Percentiles rank a stretch among this genome's conserved stretches.
Conservation (phyloP, 2,329 filamentous ascomycete species). For the Cercospora sesami region DNA sequence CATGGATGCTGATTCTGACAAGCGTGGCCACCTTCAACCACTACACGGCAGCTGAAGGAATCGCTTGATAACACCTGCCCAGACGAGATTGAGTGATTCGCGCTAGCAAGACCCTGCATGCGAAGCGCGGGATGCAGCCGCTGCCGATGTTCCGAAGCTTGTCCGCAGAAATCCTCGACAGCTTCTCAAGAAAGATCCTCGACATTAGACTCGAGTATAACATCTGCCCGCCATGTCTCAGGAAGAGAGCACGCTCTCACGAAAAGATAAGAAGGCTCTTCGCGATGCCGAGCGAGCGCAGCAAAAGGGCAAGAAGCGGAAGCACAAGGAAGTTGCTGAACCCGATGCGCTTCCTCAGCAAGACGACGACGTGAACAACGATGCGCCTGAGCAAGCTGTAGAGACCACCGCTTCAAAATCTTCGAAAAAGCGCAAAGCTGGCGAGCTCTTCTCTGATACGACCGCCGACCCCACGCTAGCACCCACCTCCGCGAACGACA, state of each 20-base stretch:
- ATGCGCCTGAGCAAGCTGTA: constrained; percentile 26
- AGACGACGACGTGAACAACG: constrained; percentile 21
- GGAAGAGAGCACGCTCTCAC: constrained; percentile 29
- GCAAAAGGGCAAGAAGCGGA: constrained; percentile 40
- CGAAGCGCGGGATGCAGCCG: neutral
- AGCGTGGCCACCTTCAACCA: neutral
- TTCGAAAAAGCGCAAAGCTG: constrained; percentile 17
- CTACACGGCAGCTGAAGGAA: neutral
- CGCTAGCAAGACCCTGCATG: neutral
- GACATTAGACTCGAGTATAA: constrained; percentile 56
- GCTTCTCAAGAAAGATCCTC: neutral
- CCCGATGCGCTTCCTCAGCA: constrained; percentile 22
- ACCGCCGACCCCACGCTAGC: constrained; percentile 13
- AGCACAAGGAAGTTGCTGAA: constrained; percentile 31
- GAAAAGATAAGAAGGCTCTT: constrained; percentile 41
- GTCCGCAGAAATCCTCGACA: constrained; percentile 36
- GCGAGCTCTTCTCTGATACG: constrained; percentile 11
- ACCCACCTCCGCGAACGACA: constrained; percentile 19
- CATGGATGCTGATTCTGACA: neutral
- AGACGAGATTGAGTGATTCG: neutral
- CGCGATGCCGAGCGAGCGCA: constrained; percentile 38
- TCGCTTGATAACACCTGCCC: neutral
- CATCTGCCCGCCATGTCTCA: constrained; percentile 29
- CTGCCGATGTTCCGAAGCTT: neutral
- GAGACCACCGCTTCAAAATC: constrained; percentile 18